Percentiles rank a stretch among this genome's conserved stretches.
These are phyloP conservation scores for Pyrenula massariospora DNA, from an alignment of 495 filamentous ascomycete species.

Conservation along the genomic window DNA sequence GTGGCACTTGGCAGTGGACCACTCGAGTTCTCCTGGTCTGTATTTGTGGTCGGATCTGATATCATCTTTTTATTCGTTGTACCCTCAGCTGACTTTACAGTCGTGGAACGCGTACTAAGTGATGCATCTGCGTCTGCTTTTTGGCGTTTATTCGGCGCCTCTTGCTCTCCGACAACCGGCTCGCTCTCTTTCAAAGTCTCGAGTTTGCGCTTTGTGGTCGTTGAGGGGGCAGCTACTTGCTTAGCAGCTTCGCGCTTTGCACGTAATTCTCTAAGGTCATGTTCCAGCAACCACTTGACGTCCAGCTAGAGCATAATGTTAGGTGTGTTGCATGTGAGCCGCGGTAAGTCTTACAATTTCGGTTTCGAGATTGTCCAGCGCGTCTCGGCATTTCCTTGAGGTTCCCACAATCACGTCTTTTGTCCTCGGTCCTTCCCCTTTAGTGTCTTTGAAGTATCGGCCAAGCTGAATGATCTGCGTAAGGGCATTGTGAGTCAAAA, in stretches of 20 bases:
- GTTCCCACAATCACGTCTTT: conserved; percentile 18
- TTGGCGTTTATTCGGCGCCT: conserved; percentile 9
- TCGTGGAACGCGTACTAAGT: background rate
- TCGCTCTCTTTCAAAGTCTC: background rate
- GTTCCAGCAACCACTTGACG: background rate
- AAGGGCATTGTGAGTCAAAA: no score
- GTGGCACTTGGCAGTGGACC: background rate
- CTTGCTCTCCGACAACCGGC: conserved; percentile 19
- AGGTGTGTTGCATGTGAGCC: background rate
- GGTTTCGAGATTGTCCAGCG: conserved; percentile 37
- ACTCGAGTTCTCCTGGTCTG: background rate
- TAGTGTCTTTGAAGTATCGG: conserved; percentile 5
- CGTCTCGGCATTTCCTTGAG: conserved; percentile 34
- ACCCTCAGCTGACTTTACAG: background rate
- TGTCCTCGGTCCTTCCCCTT: conserved; percentile 4
- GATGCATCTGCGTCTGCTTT: conserved; percentile 2
- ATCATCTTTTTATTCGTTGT: background rate
- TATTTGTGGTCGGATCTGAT: background rate
- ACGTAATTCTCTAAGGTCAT: conserved; percentile 25
- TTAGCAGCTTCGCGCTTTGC: conserved; percentile 25
- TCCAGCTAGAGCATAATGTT: conserved; percentile 1
- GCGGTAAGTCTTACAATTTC: conserved; percentile 32
- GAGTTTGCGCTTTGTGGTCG: conserved; percentile 10
- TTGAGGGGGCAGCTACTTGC: conserved; percentile 17
- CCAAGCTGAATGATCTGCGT: conserved; percentile 1